Evolutionary conservation across 1,139 yeast species (phyloP).

Genomic region (Groenewaldozyma sp.): DNA sequence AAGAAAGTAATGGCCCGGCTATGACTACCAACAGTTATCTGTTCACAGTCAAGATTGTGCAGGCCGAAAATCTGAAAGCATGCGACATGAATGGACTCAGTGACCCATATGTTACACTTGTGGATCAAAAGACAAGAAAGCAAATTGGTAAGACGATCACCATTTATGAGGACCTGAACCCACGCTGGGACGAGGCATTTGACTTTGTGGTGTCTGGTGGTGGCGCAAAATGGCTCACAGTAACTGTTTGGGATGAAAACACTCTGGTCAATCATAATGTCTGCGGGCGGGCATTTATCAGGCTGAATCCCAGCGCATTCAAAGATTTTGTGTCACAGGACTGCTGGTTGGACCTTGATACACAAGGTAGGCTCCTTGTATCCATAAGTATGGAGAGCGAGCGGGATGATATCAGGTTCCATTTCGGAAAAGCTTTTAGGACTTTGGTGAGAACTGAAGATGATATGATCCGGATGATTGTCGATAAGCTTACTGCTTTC

Average conservation of each 20-base stretch:
- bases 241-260: slow-evolving; percentile 69
- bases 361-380: slow-evolving; percentile 56
- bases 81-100: slow-evolving; percentile 44
- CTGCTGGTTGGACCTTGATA: slow-evolving; percentile 50
- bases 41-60: slow-evolving; percentile 55
- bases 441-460: slow-evolving; percentile 53
- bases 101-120: slow-evolving; percentile 59
- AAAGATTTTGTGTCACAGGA: slow-evolving; percentile 59
- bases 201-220: slow-evolving; percentile 43
- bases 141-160: slow-evolving; percentile 68
- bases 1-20: slow-evolving; percentile 8
- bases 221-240: slow-evolving; percentile 36
- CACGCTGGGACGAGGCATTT: slow-evolving; percentile 85
- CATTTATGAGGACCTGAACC: slow-evolving; percentile 52
- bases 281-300: slow-evolving; percentile 59
- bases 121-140: slow-evolving; percentile 48
- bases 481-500: slow-evolving; percentile 46
- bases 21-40: slow-evolving; percentile 35
- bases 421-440: slow-evolving; percentile 68
- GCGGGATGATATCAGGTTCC: slow-evolving; percentile 65
- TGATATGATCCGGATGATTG: slow-evolving; percentile 56
- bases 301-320: slow-evolving; percentile 56
- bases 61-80: slow-evolving; percentile 62
- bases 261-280: slow-evolving; percentile 48
- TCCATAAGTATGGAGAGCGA: slow-evolving; percentile 74